Percentiles rank a stretch among this genome's conserved stretches.
phyloP scores from a whole-genome alignment of 1,284 basidiomycete genomes.

The Rhizopogon parksii region DNA sequence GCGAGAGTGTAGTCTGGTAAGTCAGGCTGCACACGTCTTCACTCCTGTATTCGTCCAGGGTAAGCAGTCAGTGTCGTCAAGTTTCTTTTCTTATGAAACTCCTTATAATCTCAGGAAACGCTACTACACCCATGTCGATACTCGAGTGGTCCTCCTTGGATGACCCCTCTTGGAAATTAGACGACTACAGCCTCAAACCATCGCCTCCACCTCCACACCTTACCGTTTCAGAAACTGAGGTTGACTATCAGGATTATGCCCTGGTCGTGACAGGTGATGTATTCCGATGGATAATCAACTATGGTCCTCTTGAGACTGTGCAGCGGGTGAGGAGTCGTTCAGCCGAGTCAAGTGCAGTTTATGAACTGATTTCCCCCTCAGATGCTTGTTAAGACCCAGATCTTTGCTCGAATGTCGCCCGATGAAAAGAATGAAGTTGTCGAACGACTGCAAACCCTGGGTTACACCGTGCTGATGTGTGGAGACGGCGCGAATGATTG shows the following conservation, averaged over 20 bases:
- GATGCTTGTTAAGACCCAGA: constrained; percentile 98
- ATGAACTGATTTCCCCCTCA: constrained; percentile 26
- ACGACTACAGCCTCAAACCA: constrained; percentile 84
- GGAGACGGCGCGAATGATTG: constrained; percentile 99
- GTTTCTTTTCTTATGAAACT: background rate
- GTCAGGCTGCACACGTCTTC: constrained; percentile 89
- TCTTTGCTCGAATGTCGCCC: constrained; percentile 98
- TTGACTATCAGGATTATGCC: constrained; percentile 82
- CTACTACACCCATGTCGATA: constrained; percentile 55
- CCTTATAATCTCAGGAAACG: constrained; percentile 43
- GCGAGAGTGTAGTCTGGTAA: constrained; percentile 88
- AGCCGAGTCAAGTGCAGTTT: background rate
- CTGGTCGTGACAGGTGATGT: constrained; percentile 95
- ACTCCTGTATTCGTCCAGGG: constrained; percentile 78
- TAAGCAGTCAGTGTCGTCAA: constrained; percentile 19
- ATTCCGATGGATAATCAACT: constrained; percentile 98
- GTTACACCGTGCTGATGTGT: constrained; percentile 97
- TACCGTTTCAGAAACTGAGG: constrained; percentile 60
- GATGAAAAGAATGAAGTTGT: constrained; percentile 99
- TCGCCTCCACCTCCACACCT: constrained; percentile 58
- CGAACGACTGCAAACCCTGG: constrained; percentile 86
- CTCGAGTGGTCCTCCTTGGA: constrained; percentile 94
- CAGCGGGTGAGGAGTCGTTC: constrained; percentile 61
- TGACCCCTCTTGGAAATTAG: constrained; percentile 79
- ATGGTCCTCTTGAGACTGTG: constrained; percentile 88